Conservation (phyloP, 345 rosid species). For the Hibiscus syriacus region DNA sequence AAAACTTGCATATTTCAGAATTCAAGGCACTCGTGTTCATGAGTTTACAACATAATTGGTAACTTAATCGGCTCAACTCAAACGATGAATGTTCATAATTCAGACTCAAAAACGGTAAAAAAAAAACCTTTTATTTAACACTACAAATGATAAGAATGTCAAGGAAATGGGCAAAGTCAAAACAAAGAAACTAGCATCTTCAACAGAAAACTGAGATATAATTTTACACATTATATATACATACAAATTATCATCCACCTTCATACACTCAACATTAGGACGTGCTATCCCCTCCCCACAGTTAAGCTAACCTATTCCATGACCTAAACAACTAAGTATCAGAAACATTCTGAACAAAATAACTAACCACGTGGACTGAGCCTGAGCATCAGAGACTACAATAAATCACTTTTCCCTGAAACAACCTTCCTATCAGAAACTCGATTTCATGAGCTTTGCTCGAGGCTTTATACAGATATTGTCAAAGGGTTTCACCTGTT, state of each 20-base stretch:
- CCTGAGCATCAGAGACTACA: slow-evolving; percentile 17
- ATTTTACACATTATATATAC: slow-evolving; percentile 12
- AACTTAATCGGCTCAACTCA: too few species aligned
- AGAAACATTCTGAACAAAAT: neutral
- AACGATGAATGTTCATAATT: too few species aligned
- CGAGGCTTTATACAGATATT: slow-evolving; percentile 57
- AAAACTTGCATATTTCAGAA: too few species aligned
- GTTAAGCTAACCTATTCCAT: slow-evolving; percentile 11
- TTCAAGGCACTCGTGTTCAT: too few species aligned
- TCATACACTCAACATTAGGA: neutral
- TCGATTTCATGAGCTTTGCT: slow-evolving; percentile 75
- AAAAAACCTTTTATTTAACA: neutral
- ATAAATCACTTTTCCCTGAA: neutral
- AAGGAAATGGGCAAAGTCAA: neutral
- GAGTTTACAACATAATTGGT: too few species aligned
- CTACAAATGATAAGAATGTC: neutral
- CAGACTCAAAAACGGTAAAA: too few species aligned
- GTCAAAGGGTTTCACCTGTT: slow-evolving; percentile 68
- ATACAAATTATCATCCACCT: slow-evolving; percentile 8
- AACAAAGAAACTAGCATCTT: slow-evolving; percentile 25
- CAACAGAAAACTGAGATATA: slow-evolving; percentile 16
- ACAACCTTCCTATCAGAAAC: slow-evolving; percentile 44
- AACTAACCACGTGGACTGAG: neutral
- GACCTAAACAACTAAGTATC: neutral
- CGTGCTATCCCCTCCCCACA: slow-evolving; percentile 5